Base-by-base conservation (phyloP, 2,329 filamentous ascomycete genomes). In the Talaromyces islandicus region DNA sequence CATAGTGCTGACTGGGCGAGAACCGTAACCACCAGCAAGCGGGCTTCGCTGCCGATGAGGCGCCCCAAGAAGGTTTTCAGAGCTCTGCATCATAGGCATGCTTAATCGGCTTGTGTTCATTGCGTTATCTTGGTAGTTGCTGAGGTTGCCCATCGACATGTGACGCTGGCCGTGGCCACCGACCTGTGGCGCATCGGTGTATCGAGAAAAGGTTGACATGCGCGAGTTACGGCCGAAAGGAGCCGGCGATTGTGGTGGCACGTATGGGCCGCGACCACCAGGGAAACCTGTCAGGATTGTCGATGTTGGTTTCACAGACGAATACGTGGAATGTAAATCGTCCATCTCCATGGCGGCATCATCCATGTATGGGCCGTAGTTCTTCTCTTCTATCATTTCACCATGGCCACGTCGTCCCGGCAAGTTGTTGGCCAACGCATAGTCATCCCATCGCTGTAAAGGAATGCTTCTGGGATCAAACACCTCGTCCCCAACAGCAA, bases 371-470 rank as follows among this genome's bases (percentile, higher is more conserved):
- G 78, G 78, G 51, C 82, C 84, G 25, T 78, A 79, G 58, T 72
- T 68, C 66, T 83, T 83, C 64, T 79, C 76, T 77, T 91, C 90
- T 75, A 90, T 89, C 41, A 80, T 77, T 57, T 81, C 80, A 30
- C 75, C 75, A 53, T 85, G 83, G 58, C 92, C 92, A 62, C 94
- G 91, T 62, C 93, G 91, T 19, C 94, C 94, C 35, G 94, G 94
- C 7, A 99, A 87, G 67, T 90, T 90, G 79, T 97, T 97, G 62
- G 83, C 75, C 41, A 87, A 73, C 7, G 94, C 94, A 68, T 99
- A 99, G 73, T 97, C 94, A 73, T 99, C 94, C 94, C 94, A 99
- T 64, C 91, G 86, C 76, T 97, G 93, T 12, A 97, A 85, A 32
- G 94, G 94, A 71, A 99, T 94, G 64, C 90, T 92, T 66, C 91